A percentile compares a stretch with the other conserved stretches of the same genome.
These are phyloP conservation scores for Trichoderma sp. DNA, from an alignment of 2,329 filamentous ascomycete genomes.

Conservation along the genomic window DNA sequence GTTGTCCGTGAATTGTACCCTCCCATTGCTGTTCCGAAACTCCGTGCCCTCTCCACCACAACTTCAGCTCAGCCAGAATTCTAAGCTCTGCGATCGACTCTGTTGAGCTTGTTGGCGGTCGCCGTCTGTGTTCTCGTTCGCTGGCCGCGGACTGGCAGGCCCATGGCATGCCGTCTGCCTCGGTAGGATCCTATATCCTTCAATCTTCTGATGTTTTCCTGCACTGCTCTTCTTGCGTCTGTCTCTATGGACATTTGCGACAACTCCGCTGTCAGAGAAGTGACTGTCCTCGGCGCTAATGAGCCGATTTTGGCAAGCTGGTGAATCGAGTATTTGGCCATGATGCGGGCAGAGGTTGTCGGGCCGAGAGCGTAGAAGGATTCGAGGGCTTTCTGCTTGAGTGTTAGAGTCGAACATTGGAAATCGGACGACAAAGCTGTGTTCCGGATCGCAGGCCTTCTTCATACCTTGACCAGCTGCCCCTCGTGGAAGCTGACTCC, in stretches of 20 bases:
- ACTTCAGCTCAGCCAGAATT: neutral
- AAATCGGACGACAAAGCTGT: neutral
- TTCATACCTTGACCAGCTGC: conserved; percentile 74
- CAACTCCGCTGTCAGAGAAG: conserved; percentile 79
- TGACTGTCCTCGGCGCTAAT: conserved; percentile 71
- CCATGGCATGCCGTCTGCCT: conserved; percentile 88
- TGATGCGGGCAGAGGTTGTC: conserved; percentile 66
- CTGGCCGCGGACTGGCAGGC: conserved; percentile 87
- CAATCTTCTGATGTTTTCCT: conserved; percentile 81
- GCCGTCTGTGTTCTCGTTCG: conserved; percentile 72
- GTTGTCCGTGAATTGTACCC: neutral
- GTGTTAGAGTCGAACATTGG: neutral
- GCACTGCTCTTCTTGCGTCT: conserved; percentile 72
- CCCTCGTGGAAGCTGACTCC: conserved; percentile 82
- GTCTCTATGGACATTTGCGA: conserved; percentile 93
- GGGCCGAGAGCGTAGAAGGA: conserved; percentile 84
- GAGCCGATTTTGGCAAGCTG: conserved; percentile 74
- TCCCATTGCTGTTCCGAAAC: neutral
- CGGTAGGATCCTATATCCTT: conserved; percentile 90
- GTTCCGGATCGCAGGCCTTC: neutral
- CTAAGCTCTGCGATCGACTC: conserved; percentile 42
- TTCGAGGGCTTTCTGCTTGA: conserved; percentile 65
- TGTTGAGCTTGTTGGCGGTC: conserved; percentile 62
- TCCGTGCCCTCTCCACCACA: neutral
- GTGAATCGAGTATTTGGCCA: conserved; percentile 88